Evolutionary conservation across 495 filamentous ascomycete species (phyloP).

Genomic region (Neohortaea acidophila): DNA sequence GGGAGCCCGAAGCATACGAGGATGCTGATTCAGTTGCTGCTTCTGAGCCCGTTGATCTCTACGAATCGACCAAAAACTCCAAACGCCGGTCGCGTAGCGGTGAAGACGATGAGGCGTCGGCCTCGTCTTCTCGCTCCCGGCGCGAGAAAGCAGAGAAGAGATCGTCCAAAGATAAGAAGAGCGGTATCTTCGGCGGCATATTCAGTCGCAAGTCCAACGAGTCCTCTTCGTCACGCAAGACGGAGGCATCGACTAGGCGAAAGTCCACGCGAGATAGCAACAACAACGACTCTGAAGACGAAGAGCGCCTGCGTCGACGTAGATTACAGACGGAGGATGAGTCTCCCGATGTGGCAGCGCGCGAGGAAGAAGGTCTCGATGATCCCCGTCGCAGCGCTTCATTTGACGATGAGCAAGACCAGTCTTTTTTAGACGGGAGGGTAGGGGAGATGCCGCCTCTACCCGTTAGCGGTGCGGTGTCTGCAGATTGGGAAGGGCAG

Average conservation of each 20-base stretch:
- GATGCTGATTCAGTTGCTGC: conserved; percentile 12
- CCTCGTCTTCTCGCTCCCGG: conserved; percentile 19
- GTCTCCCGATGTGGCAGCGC: conserved; percentile 10
- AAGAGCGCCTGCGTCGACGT: conserved; percentile 19
- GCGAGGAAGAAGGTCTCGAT: too few relatives aligned
- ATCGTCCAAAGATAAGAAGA: conserved; percentile 23
- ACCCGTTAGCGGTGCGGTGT: conserved; percentile 16
- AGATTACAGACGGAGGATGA: conserved; percentile 10
- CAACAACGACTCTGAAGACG: conserved; percentile 13
- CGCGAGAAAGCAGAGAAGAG: conserved; percentile 20
- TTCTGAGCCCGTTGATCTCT: conserved; percentile 23
- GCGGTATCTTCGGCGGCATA: conserved; percentile 25
- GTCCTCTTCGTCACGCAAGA: conserved; percentile 7
- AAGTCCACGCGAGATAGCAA: conserved; percentile 12
- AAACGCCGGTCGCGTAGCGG: conserved; percentile 6
- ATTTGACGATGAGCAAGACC: too few relatives aligned
- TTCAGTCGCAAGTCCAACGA: conserved; percentile 25
- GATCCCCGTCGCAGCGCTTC: too few relatives aligned
- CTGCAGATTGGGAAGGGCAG: conserved; percentile 19
- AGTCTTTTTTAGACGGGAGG: conserved; percentile 33
- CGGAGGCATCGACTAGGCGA: conserved; percentile 9
- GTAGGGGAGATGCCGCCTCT: conserved; percentile 29
- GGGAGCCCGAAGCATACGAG: conserved; percentile 6
- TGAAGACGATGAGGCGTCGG: conserved; percentile 24
- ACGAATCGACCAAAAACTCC: conserved; percentile 1